phyloP scores from a whole-genome alignment of 805 yeast genomes.

The Ogataea naganishii region DNA sequence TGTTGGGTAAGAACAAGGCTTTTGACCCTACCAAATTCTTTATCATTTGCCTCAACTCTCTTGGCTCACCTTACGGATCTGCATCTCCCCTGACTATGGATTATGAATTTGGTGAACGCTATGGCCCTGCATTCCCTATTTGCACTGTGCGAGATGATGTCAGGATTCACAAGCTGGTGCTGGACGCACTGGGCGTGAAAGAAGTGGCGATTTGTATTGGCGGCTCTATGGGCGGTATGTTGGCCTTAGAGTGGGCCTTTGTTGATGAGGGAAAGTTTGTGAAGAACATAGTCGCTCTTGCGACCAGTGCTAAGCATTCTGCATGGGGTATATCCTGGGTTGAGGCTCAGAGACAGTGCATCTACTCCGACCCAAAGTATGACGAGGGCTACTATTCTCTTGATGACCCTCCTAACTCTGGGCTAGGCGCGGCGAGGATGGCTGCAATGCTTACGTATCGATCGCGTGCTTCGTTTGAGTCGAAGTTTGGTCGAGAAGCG shows the following conservation, averaged over 20 bases:
- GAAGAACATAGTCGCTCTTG: slow-evolving; percentile 66
- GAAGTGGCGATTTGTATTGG: slow-evolving; percentile 83
- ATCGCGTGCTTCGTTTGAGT: slow-evolving; percentile 85
- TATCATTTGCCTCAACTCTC: slow-evolving; percentile 81
- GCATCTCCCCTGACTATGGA: slow-evolving; percentile 86
- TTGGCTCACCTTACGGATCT: slow-evolving; percentile 95
- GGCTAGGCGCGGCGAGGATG: slow-evolving; percentile 96
- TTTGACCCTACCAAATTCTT: slow-evolving; percentile 87
- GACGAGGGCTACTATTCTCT: slow-evolving; percentile 78
- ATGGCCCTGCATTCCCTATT: slow-evolving; percentile 93
- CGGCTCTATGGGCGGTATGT: slow-evolving; percentile 99
- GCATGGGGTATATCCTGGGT: slow-evolving; percentile 99
- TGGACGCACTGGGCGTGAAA: slow-evolving; percentile 74
- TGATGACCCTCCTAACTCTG: slow-evolving; percentile 75
- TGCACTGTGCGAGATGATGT: slow-evolving; percentile 94
- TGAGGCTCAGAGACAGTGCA: slow-evolving; percentile 94
- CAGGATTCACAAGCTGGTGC: slow-evolving; percentile 61
- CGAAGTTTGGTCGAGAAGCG: slow-evolving; percentile 78
- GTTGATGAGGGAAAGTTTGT: slow-evolving; percentile 55
- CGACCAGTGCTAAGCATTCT: slow-evolving; percentile 89
- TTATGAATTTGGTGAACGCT: slow-evolving; percentile 62
- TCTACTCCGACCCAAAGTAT: slow-evolving; percentile 91
- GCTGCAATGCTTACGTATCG: slow-evolving; percentile 89
- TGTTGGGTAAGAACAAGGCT: slow-evolving; percentile 76
- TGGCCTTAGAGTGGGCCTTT: slow-evolving; percentile 81